Evolutionary conservation across 176 grass and related monocot species (phyloP), one percentile per base, ranked within the genome.

Genomic region (Secale cereale): DNA sequence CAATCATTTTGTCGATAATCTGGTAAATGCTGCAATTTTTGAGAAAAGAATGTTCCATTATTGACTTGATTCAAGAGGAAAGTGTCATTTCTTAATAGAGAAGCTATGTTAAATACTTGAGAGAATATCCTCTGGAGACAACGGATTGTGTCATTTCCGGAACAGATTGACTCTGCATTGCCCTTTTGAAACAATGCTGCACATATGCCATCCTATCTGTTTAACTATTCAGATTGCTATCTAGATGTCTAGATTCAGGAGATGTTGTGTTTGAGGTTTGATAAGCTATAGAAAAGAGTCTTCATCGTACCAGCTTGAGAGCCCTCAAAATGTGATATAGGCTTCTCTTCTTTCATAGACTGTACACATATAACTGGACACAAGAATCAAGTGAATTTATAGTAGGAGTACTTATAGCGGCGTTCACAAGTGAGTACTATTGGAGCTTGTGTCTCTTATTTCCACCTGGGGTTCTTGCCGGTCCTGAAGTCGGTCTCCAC

Each of bases 401-500:
- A 83, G 79, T 26, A 52, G 13, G 35, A 14, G 56, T 29, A 72
- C 43, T 45, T 78, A 37, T 70, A 83, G 79, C 11, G 72, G 22
- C 23, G 3, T 40, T 82, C 78, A 70, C 54, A 82, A 56, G 46
- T 17, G 66, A 74, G 25, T 65, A 31, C 61, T 23, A 70, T n/a
- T 12, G 35, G 54, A 62, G 30, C 81, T 4, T 52, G 6, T 5
- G 41, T 33, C 13, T 14, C 75, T 90, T 82, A 98, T 20, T 91
- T 76, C 95, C 93, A 95, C 93, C 95, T 95, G 6, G 95, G 91
- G 69, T 90, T 9, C 29, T 93, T 87, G 31, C 89, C 89, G 15
- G 93, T 94, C 86, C 93, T 98, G 89, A 98, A 92, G 89, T 94
- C 93, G 73, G 93, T 90, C 82, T 98, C 96, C 22, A 87, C 81